These are phyloP conservation scores for Wickerhamomyces xylosicus DNA, from an alignment of 805 yeast genomes.

Conservation along the genomic window DNA sequence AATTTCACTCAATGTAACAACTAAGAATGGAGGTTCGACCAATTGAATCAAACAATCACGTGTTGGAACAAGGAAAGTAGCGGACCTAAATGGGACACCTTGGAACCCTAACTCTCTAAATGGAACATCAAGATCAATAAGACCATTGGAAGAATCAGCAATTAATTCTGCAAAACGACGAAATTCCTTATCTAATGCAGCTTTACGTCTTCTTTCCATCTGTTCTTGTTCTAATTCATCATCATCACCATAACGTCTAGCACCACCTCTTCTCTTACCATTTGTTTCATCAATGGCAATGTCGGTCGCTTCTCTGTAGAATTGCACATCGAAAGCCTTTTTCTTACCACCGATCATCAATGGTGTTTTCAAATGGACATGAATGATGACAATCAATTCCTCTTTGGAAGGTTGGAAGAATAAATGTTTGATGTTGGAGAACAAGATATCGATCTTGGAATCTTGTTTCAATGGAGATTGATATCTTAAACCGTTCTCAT, in stretches of 20 bases:
- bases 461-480: constrained; percentile 80
- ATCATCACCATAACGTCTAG: constrained; percentile 87
- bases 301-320: constrained; percentile 94
- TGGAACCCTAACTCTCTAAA: constrained; percentile 93
- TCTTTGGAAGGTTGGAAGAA: constrained; percentile 96
- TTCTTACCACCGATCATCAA: constrained; percentile 84
- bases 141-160: constrained; percentile 77
- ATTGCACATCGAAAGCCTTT: constrained; percentile 91
- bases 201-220: constrained; percentile 91
- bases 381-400: constrained; percentile 85
- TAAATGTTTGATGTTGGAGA: constrained; percentile 83
- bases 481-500: constrained; percentile 92
- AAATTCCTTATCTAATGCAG: constrained; percentile 85
- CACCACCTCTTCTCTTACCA: constrained; percentile 70
- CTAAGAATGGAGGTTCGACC: constrained; percentile 91
- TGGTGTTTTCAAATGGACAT: constrained; percentile 86
- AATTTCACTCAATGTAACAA: constrained; percentile 81
- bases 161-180: constrained; percentile 82
- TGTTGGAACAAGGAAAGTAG: constrained; percentile 92
- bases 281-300: constrained; percentile 96
- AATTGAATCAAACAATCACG: constrained; percentile 93
- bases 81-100: constrained; percentile 94
- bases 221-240: constrained; percentile 98
- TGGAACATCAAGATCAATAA: constrained; percentile 84
- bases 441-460: constrained; percentile 78